Base-by-base conservation (phyloP, 2,329 filamentous ascomycete species). In the Botrytis elliptica region DNA sequence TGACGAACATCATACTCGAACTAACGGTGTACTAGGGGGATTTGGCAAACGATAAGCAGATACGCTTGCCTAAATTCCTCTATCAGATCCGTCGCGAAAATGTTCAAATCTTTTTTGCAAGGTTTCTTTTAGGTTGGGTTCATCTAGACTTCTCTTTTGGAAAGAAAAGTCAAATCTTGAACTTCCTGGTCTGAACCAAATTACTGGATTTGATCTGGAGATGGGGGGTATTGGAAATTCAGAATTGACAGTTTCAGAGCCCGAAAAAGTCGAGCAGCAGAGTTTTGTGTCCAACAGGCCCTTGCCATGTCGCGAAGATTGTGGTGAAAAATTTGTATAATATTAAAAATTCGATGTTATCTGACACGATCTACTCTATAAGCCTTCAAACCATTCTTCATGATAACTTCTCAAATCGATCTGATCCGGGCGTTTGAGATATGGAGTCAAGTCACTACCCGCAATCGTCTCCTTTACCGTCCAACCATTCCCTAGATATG, bases 401-500 rank as follows among this genome's bases (percentile, higher is more conserved):
- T 93, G 88, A 70, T 92, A 79, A 63, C 88, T 85, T 76, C 85
- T 85, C 75, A 93, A 81, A 79, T 93, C 88, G 59, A 90, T 84
- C 49, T 87, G 84, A 52, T 84, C 85, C 0, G 87, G 87, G 44
- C 85, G 77, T 76, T 83, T 87, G 72, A 94, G 80, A 84, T 93
- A 92, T 16, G 86, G 83, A 18, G 89, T 91, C 79, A 92, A 83
- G 77, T 93, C 90, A 5, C 84, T 83, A n/a, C 83, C 83, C 9
- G 84, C 82, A 52, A 88, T 73, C 18, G 66, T 71, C 80, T 93
- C 91, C 75, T 86, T 87, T 71, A 78, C 83, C 4, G 90, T 92
- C 82, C 87, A 89, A 0, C 91, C 92, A 78, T 91, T 91, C 0
- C 92, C 91, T 77, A 93, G 88, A 78, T 90, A 93, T 3, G 85